Base-by-base conservation (phyloP, 306 rosid genomes). In the Oemleria cerasiformis region DNA sequence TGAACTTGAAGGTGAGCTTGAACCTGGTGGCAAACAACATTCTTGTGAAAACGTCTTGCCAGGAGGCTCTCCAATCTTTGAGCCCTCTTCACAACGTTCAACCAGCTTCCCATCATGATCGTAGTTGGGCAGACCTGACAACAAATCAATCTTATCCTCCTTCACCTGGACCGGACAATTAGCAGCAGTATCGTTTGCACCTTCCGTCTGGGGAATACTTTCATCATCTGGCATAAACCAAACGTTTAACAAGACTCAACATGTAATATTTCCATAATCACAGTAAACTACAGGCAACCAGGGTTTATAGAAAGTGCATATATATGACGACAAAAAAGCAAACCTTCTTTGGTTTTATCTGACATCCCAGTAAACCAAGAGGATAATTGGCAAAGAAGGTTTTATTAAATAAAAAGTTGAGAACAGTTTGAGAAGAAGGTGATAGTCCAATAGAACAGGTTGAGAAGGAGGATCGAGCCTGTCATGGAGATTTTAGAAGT, bases 191-290 rank as follows among this genome's bases (percentile, higher is more conserved):
- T 63, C 38, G 50, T 76, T 74, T 72, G 64, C 75, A 48, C 84
- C 78, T 9, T 11, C 68, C 6, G 15, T 58, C 67, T 75, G 62
- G 0, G 72, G 38, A 67, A 60, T 70, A 74, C 16, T 68, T 57
- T 81, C 86, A 44, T 82, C 86, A 34, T 80, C 96, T 87, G 61
- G 61, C 45, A 78, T 21, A 54, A 65, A 69, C 75, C 23, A 20
- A 47, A 69, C 61, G 2, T 79, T 61, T 0, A 14, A 54, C 19
- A 69, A 41, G 12, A 70, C n/a, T 70, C 42, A 41, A 40, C 41
- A 54, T 5, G 8, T 3, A n/a, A 45, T 36, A 40, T 34, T 53
- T 54, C 49, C 15, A 64, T 25, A 39, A 65, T 20, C 54, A 36
- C 25, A 41, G 44, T 25, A 38, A 58, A 39, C 51, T 55, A 45